Conservation (phyloP, 768 basidiomycete species). For the Paxillus rubicundulus region DNA sequence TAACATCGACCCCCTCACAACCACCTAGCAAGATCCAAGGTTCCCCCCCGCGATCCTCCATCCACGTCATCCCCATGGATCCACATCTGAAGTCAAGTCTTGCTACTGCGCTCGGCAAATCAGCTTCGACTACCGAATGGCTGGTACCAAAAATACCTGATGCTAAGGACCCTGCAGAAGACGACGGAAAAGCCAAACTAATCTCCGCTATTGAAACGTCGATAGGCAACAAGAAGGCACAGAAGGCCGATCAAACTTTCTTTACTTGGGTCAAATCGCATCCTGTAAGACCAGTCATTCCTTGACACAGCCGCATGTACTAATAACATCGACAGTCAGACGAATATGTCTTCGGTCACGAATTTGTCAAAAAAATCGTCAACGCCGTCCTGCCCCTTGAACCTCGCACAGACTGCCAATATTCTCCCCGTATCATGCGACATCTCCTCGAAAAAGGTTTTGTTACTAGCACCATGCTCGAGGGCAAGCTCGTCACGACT, state of each 20-base stretch:
- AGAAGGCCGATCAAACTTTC: constrained; percentile 58
- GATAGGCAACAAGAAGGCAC: constrained; percentile 43
- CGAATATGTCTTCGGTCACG: constrained; percentile 34
- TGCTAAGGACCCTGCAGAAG: constrained; percentile 11
- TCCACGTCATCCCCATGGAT: constrained; percentile 58
- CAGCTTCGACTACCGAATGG: constrained; percentile 46
- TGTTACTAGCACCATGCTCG: constrained; percentile 61
- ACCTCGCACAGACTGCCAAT: constrained; percentile 35
- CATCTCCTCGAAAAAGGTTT: constrained; percentile 56
- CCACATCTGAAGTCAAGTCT: constrained; percentile 58
- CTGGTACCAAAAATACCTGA: constrained; percentile 20
- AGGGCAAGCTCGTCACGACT: constrained; percentile 53
- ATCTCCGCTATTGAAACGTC: constrained; percentile 38
- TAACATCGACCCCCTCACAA: constrained; percentile 45
- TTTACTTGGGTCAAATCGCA: constrained; percentile 54
- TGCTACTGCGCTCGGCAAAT: constrained; percentile 59
- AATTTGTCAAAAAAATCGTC: constrained; percentile 61
- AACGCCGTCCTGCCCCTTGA: constrained; percentile 46
- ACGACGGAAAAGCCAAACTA: constrained; percentile 29
- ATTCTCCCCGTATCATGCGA: constrained; percentile 55
- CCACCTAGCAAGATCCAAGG: neutral
- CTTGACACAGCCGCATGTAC: constrained; percentile 1
- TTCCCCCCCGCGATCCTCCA: constrained; percentile 42
- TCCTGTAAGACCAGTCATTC: constrained; percentile 14
- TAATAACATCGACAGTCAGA: constrained; percentile 15